Conservation (phyloP, 2,329 filamentous ascomycete genomes). For the Arthrobotrys sinensis region DNA sequence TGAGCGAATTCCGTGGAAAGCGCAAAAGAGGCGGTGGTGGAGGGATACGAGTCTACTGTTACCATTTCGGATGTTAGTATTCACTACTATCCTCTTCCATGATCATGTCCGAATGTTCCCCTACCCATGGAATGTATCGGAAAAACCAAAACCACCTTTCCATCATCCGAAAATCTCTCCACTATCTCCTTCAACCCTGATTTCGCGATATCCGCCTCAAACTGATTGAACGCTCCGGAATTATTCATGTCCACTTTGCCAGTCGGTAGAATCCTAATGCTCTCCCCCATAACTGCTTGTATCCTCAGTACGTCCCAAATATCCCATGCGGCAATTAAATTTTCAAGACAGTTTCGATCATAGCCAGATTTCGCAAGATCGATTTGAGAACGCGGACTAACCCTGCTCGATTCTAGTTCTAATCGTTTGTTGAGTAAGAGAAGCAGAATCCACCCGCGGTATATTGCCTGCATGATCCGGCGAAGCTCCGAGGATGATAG, state of each 20-base stretch:
- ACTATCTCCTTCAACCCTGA: constrained; percentile 14
- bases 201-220: constrained; percentile 16
- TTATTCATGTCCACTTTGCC: constrained; percentile 24
- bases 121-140: constrained; percentile 2
- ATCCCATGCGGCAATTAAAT: constrained; percentile 35
- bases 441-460: constrained; percentile 45
- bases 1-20: constrained; percentile 39
- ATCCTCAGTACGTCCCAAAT: constrained; percentile 41
- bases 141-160: not conserved
- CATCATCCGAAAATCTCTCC: no score
- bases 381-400: not conserved
- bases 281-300: constrained; percentile 28
- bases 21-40: constrained; percentile 14
- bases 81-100: not conserved
- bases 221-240: constrained; percentile 11
- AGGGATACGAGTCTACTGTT: constrained; percentile 29
- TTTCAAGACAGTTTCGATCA: constrained; percentile 25
- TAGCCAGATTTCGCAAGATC: not conserved
- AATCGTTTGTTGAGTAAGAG: constrained; percentile 28
- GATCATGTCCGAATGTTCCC: not conserved
- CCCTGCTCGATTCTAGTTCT: not conserved
- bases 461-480: constrained; percentile 37
- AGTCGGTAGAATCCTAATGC: constrained; percentile 27
- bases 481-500: constrained; percentile 16
- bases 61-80: not conserved